These are phyloP conservation scores for Yamadazyma triangularis DNA, from an alignment of 1,139 yeast genomes.

Conservation along the genomic window DNA sequence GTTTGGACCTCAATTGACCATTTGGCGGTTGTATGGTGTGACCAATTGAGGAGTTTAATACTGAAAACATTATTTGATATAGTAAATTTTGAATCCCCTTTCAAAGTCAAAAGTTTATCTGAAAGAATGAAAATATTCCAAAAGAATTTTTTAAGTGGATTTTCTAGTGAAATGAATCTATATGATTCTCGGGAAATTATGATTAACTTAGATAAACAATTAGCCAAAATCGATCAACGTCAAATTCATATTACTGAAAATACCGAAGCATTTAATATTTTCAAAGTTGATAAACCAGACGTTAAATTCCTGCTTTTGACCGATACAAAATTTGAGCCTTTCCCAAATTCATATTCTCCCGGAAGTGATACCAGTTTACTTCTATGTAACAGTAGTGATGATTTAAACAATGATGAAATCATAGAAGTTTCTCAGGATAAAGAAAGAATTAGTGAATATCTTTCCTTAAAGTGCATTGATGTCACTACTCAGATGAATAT, in stretches of 20 bases:
- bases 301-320: neutral
- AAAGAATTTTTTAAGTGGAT: constrained; percentile 33
- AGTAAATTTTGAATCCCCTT: constrained; percentile 41
- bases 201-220: neutral
- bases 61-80: constrained; percentile 59
- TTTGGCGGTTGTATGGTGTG: constrained; percentile 96
- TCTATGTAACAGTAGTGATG: neutral
- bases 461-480: neutral
- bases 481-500: constrained; percentile 17
- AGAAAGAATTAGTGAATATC: neutral
- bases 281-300: neutral
- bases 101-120: constrained; percentile 45
- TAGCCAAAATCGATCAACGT: neutral
- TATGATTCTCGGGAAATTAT: neutral
- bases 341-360: neutral
- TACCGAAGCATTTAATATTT: neutral
- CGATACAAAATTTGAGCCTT: neutral
- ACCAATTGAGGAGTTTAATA: constrained; percentile 66
- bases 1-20: constrained; percentile 98
- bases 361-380: neutral
- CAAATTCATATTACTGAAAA: neutral
- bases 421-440: too few species aligned
- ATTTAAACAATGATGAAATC: neutral
- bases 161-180: neutral
- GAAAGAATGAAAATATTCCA: constrained; percentile 58